Evolutionary conservation across 345 rosid genomes (phyloP).

Genomic region (Gynandropsis gynandra): DNA sequence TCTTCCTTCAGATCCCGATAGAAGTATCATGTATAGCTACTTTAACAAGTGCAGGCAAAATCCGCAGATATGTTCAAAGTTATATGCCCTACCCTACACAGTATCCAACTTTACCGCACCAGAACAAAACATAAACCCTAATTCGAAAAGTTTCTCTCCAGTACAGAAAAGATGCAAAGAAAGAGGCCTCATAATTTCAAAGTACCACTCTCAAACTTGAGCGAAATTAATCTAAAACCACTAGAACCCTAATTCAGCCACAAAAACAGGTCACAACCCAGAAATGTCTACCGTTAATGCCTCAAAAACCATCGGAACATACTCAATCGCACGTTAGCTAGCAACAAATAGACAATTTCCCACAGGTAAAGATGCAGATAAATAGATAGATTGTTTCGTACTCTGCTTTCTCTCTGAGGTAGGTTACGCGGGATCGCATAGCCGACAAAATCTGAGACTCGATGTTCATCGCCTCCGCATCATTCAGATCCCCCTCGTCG

Average conservation of each 20-base stretch:
- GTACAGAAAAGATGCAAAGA: too few relatives aligned
- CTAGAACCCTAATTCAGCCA: slow-evolving; percentile 2
- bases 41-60: too few relatives aligned
- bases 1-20: too few relatives aligned
- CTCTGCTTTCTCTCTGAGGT: slow-evolving; percentile 72
- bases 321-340: background rate
- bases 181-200: too few relatives aligned
- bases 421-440: slow-evolving; percentile 55
- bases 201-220: too few relatives aligned
- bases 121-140: too few relatives aligned
- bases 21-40: too few relatives aligned
- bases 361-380: background rate
- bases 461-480: slow-evolving; percentile 19
- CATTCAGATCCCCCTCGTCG: slow-evolving; percentile 11
- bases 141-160: too few relatives aligned
- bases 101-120: too few relatives aligned
- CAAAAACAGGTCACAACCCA: background rate
- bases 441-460: slow-evolving; percentile 61
- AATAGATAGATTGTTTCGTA: slow-evolving; percentile 17
- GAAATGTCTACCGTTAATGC: background rate
- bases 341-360: too few relatives aligned
- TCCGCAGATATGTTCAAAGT: too few relatives aligned
- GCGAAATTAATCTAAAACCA: background rate
- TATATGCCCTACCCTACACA: too few relatives aligned
- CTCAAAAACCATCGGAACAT: background rate